These are phyloP conservation scores for Trametes punicea DNA, from an alignment of 768 basidiomycete species.

Conservation along the genomic window DNA sequence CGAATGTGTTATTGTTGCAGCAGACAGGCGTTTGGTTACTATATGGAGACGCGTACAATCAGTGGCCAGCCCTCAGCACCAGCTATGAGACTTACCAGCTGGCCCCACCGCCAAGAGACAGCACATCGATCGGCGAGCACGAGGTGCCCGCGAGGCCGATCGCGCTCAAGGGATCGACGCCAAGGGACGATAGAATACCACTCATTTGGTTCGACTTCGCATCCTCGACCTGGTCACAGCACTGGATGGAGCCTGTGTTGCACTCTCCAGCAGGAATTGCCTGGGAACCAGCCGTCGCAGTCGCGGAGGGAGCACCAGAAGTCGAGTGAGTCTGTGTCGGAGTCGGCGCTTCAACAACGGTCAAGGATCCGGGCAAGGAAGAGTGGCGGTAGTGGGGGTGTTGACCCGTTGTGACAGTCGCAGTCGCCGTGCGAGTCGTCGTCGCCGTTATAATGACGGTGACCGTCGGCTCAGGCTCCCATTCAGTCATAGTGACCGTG, in stretches of 20 bases:
- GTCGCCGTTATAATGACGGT: conserved; percentile 5
- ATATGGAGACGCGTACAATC: background rate
- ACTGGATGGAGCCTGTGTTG: conserved; percentile 31
- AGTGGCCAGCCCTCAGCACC: background rate
- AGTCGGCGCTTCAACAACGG: background rate
- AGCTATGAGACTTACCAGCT: conserved; percentile 22
- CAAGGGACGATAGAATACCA: conserved; percentile 20
- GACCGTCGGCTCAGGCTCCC: background rate
- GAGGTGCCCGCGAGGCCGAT: conserved; percentile 22
- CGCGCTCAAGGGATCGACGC: conserved; percentile 4
- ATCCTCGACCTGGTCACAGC: conserved; percentile 30
- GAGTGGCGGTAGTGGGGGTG: background rate
- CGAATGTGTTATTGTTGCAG: conserved; percentile 27
- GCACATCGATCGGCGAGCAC: conserved; percentile 19
- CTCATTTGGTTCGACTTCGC: conserved; percentile 14
- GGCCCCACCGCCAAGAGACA: conserved; percentile 14
- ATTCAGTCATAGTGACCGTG: background rate
- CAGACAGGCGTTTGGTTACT: conserved; percentile 26
- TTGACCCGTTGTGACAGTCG: background rate
- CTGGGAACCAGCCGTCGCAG: background rate
- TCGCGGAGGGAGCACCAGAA: background rate
- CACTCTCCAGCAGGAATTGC: conserved; percentile 22
- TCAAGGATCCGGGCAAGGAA: background rate
- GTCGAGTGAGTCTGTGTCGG: background rate
- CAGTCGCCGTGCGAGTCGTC: conserved; percentile 1